These are phyloP conservation scores for Tieghemiomyces parasiticus DNA, from an alignment of 192 early-diverging fungal genomes.

Conservation along the genomic window DNA sequence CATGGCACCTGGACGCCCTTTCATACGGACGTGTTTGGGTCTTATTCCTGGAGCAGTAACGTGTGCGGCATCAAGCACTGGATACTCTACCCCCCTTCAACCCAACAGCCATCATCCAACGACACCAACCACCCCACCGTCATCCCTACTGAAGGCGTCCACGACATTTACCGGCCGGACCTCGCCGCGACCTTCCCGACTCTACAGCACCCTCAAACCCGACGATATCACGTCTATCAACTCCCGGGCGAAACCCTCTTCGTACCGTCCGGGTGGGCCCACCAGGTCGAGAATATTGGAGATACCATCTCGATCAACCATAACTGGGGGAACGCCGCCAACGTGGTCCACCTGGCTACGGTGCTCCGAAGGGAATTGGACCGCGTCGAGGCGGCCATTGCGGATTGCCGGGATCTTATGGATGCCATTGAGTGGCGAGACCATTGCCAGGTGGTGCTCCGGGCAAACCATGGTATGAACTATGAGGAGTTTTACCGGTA, in stretches of 20 bases:
- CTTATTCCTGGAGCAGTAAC: conserved; percentile 63
- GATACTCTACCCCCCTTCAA: conserved; percentile 51
- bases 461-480: conserved; percentile 20
- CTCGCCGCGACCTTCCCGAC: conserved; percentile 38
- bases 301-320: conserved; percentile 63
- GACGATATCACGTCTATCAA: conserved; percentile 36
- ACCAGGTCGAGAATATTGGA: conserved; percentile 54
- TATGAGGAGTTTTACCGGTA: conserved; percentile 18
- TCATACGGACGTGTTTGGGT: conserved; percentile 62
- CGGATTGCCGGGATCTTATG: conserved; percentile 32
- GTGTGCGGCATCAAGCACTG: conserved; percentile 56
- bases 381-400: conserved; percentile 34
- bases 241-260: conserved; percentile 48
- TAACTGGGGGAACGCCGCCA: conserved; percentile 57
- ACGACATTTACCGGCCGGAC: conserved; percentile 23
- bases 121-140: conserved; percentile 36
- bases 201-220: conserved; percentile 24
- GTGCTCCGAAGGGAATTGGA: conserved; percentile 30
- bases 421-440: conserved; percentile 22
- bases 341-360: conserved; percentile 27
- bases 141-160: conserved; percentile 36
- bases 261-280: conserved; percentile 61
- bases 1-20: conserved; percentile 56
- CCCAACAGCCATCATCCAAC: conserved; percentile 41
- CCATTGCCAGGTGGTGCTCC: conserved; percentile 21